Conservation (phyloP, 371 early-diverging fungal genomes). For the Rhizopus sp. region DNA sequence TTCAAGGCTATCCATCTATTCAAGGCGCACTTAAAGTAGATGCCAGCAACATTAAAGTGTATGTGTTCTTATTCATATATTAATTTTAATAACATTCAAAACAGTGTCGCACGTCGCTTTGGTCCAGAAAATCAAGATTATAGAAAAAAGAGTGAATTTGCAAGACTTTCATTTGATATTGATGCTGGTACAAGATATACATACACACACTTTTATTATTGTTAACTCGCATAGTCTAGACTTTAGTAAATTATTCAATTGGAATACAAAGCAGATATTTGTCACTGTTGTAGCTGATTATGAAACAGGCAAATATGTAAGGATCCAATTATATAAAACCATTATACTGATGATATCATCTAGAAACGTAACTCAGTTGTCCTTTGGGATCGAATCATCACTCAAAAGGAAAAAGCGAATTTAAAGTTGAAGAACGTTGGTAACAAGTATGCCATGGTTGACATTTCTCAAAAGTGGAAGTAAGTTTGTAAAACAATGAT, state of each 20-base stretch:
- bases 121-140: conserved; percentile 69
- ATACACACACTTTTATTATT: neutral
- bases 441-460: conserved; percentile 77
- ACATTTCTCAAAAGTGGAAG: conserved; percentile 69
- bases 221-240: conserved; percentile 47
- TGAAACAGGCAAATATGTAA: conserved; percentile 63
- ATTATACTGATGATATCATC: neutral
- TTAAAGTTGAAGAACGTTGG: conserved; percentile 59
- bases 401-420: conserved; percentile 66
- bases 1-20: conserved; percentile 47
- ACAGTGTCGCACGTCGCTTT: conserved; percentile 58
- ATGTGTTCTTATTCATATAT: conserved; percentile 14
- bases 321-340: conserved; percentile 8
- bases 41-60: conserved; percentile 59
- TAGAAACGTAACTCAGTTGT: conserved; percentile 77
- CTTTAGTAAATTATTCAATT: conserved; percentile 84
- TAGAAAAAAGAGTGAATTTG: conserved; percentile 67
- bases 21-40: conserved; percentile 44
- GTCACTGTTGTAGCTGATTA: conserved; percentile 88
- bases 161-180: conserved; percentile 68
- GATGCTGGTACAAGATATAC: conserved; percentile 62
- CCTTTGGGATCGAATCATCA: conserved; percentile 92
- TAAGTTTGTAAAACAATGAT: conserved; percentile 34
- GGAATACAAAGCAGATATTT: conserved; percentile 97
- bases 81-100: neutral